Percentiles rank a stretch among this genome's conserved stretches.
phyloP scores from a whole-genome alignment of 2,329 filamentous ascomycete genomes.

The Geoglossum cookeanum region DNA sequence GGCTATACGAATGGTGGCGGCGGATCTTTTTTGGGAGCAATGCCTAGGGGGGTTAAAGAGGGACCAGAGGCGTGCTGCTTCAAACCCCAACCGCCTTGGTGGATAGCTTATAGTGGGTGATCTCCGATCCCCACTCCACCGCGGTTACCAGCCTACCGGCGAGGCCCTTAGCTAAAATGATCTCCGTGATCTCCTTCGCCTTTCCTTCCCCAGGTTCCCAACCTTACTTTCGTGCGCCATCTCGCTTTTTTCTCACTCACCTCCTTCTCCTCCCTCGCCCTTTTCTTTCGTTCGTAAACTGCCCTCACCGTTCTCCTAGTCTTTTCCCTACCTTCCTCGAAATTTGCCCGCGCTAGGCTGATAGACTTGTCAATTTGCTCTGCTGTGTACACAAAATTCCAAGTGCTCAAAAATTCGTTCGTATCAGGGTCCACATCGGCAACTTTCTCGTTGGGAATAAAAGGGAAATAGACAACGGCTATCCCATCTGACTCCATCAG shows the following conservation, averaged over 20 bases:
- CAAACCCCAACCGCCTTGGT: no score
- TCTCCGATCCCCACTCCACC: no score
- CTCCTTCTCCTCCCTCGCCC: constrained; percentile 21
- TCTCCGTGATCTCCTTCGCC: constrained; percentile 35
- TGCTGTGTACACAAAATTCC: constrained; percentile 94
- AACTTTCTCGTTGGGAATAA: constrained; percentile 64
- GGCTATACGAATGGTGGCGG: no score
- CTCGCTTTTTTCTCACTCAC: constrained; percentile 20
- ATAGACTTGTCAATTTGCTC: constrained; percentile 79
- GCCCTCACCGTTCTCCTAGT: constrained; percentile 63
- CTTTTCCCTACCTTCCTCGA: constrained; percentile 59
- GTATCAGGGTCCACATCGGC: constrained; percentile 65
- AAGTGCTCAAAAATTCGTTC: constrained; percentile 79
- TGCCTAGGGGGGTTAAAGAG: no score
- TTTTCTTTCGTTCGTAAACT: constrained; percentile 85
- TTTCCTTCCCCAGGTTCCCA: constrained; percentile 35
- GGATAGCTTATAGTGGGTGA: no score
- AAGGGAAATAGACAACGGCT: constrained; percentile 75
- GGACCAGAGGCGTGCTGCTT: no score
- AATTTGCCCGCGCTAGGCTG: constrained; percentile 68
- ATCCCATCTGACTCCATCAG: constrained; percentile 63
- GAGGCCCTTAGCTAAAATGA: constrained; percentile 33
- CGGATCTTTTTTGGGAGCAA: no score
- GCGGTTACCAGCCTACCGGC: neutral
- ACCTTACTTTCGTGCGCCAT: constrained; percentile 28